Conservation (phyloP, 1,284 basidiomycete species). For the Pseudozyma hubeiensis region DNA sequence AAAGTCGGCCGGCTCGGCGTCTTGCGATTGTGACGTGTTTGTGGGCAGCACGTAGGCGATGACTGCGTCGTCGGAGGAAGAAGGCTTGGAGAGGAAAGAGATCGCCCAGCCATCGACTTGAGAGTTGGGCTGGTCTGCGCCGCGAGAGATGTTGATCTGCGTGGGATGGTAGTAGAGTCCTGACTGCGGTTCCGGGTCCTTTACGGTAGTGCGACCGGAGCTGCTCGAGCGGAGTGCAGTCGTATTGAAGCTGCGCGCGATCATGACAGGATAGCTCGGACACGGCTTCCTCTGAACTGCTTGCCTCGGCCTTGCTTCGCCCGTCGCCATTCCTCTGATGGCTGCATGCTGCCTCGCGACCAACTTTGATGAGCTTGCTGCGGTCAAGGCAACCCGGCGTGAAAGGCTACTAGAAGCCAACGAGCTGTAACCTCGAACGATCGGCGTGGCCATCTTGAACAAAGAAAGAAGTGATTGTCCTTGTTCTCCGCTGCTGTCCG, state of each 20-base stretch:
- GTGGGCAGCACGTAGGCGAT: slow-evolving; percentile 46
- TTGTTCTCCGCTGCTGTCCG: too few species aligned
- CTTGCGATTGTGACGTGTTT: slow-evolving; percentile 20
- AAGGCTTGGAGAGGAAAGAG: slow-evolving; percentile 37
- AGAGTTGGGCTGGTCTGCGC: slow-evolving; percentile 7
- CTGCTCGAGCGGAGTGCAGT: not conserved
- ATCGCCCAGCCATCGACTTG: slow-evolving; percentile 50
- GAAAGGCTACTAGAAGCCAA: not conserved
- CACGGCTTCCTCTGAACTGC: too few species aligned
- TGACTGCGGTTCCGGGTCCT: slow-evolving; percentile 46
- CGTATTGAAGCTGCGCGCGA: slow-evolving; percentile 8
- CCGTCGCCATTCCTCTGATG: not conserved
- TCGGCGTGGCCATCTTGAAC: too few species aligned
- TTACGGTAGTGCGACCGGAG: slow-evolving; percentile 30
- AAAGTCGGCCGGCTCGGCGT: slow-evolving; percentile 36
- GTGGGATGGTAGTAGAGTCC: slow-evolving; percentile 59
- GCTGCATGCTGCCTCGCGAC: not conserved
- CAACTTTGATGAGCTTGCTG: not conserved
- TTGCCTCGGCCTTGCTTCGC: too few species aligned
- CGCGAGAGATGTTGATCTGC: slow-evolving; percentile 31
- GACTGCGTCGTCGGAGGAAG: slow-evolving; percentile 20
- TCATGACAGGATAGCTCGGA: too few species aligned
- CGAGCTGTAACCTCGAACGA: too few species aligned
- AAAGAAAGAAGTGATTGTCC: too few species aligned
- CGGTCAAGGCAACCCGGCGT: not conserved